Evolutionary conservation across 495 filamentous ascomycete species (phyloP), one percentile per base, ranked within the genome.

Genomic region (Penicillium pulvis): DNA sequence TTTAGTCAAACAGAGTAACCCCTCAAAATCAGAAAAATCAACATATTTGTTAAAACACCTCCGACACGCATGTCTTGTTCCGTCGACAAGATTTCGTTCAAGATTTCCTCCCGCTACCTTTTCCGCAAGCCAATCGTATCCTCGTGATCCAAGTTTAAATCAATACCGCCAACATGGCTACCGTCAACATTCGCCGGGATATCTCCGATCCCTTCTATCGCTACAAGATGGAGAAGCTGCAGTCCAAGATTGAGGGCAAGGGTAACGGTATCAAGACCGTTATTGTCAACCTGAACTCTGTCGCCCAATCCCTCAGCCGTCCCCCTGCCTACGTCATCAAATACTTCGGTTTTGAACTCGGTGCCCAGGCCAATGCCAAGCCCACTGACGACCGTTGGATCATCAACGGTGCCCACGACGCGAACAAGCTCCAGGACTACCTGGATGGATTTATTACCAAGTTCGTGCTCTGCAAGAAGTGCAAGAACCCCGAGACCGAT

Each of bases 241-340:
- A 93, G 83, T 96, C 94, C 76, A 98, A 98, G 85, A 94, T 98
- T 69, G 94, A 98, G 79, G 94, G 94, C 76, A 98, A 98, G 79
- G 94, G 94, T 58, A 98, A 98, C 74, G 89, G 94, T 68, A 91
- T 92, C 80, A 95, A 97, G 73, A 94, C 91, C 65, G 91, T 96
- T 70, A 88, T 98, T 67, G 92, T 94, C 85, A 98, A 98, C 77
- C 75, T 98, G 67, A 91, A 89, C 85, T 95, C 92, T 75, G 92
- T 98, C 66, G 91, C 94, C 65, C 81, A 89, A 66, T 96, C 93
- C 49, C 85, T 98, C 63, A 91, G 90, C 67, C 94, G 94, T 70
- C 92, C 93, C 60, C 90, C 93, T 56, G 81, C 90, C 62, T 96
- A 97, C 69, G 85, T 98, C 68, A 97, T 98, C 87, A 98, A 98